Percentiles rank a stretch among this genome's conserved stretches.
Evolutionary conservation across 2,329 filamentous ascomycete species (phyloP).

Genomic region (Hymenoscyphus fructigenus): DNA sequence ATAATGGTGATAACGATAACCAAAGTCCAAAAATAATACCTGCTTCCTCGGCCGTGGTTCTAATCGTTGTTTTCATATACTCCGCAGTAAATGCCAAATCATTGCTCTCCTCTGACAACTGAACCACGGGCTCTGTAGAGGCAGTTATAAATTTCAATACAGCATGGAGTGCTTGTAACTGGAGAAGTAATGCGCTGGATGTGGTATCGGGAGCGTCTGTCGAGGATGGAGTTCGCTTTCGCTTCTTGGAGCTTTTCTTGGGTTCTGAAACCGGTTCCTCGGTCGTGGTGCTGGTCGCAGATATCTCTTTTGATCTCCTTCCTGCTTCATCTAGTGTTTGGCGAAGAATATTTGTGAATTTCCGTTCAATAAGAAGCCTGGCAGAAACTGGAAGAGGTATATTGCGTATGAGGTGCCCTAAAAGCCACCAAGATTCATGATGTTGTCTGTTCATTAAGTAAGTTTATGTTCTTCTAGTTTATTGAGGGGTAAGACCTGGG

Average conservation of each 20-base stretch:
- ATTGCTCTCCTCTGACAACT: conserved; percentile 11
- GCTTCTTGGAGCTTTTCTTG: conserved; percentile 39
- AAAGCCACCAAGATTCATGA: conserved; percentile 54
- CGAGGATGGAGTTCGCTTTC: conserved; percentile 31
- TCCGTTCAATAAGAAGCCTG: conserved; percentile 67
- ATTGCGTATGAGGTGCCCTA: conserved; percentile 59
- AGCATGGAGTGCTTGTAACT: conserved; percentile 22
- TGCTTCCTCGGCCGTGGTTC: conserved; percentile 32
- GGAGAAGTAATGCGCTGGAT: neutral
- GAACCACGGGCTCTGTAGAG: conserved; percentile 18
- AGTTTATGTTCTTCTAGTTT: neutral
- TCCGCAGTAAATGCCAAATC: conserved; percentile 30
- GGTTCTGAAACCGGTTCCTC: conserved; percentile 22
- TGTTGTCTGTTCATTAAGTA: conserved; percentile 16
- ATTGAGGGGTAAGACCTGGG: conserved; percentile 14
- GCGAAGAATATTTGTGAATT: conserved; percentile 66
- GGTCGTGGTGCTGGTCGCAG: neutral
- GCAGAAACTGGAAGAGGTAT: conserved; percentile 70
- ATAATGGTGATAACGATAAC: conserved; percentile 31
- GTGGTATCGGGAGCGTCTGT: neutral
- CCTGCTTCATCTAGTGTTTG: conserved; percentile 60
- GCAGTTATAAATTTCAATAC: conserved; percentile 25
- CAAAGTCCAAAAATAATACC: conserved; percentile 35
- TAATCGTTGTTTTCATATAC: conserved; percentile 35
- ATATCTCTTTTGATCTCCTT: conserved; percentile 32